These are phyloP conservation scores for Colletotrichum acutatum DNA, from an alignment of 2,329 filamentous ascomycete species.

Conservation along the genomic window DNA sequence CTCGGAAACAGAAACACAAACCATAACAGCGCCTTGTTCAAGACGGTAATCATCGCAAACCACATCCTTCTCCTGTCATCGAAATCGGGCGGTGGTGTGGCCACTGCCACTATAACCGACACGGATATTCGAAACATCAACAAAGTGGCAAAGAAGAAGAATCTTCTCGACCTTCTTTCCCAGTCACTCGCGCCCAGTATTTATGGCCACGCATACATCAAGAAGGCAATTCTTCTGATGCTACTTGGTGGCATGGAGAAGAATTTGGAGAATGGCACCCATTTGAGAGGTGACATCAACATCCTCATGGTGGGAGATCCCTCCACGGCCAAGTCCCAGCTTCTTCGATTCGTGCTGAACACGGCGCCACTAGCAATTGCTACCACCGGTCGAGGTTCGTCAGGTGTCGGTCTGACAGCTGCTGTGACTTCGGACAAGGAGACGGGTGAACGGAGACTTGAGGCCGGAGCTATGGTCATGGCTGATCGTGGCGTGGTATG, in stretches of 20 bases:
- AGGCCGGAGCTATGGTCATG: conserved; percentile 99
- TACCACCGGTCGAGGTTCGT: conserved; percentile 95
- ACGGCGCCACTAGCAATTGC: conserved; percentile 96
- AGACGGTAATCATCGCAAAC: conserved; percentile 92
- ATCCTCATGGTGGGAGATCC: conserved; percentile 99
- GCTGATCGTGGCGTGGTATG: conserved; percentile 97
- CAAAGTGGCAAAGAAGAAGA: conserved; percentile 93
- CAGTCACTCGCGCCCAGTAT: conserved; percentile 97
- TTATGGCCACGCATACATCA: conserved; percentile 96
- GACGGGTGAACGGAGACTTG: conserved; percentile 91
- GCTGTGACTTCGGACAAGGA: conserved; percentile 98
- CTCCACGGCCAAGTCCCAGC: conserved; percentile 98
- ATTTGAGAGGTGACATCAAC: conserved; percentile 98
- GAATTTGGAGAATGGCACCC: conserved; percentile 97
- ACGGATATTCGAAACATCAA: conserved; percentile 99
- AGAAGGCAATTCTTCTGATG: conserved; percentile 97
- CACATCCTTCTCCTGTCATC: conserved; percentile 95
- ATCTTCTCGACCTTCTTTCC: conserved; percentile 90
- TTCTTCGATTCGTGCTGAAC: conserved; percentile 95
- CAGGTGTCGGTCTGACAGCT: conserved; percentile 95
- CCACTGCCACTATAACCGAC: conserved; percentile 91
- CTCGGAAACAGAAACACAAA: conserved; percentile 94
- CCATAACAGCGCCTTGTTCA: conserved; percentile 92
- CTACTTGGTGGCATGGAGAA: conserved; percentile 97
- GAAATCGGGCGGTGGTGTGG: conserved; percentile 94